phyloP scores from a whole-genome alignment of 306 rosid species.

The Dryas drummondii region DNA sequence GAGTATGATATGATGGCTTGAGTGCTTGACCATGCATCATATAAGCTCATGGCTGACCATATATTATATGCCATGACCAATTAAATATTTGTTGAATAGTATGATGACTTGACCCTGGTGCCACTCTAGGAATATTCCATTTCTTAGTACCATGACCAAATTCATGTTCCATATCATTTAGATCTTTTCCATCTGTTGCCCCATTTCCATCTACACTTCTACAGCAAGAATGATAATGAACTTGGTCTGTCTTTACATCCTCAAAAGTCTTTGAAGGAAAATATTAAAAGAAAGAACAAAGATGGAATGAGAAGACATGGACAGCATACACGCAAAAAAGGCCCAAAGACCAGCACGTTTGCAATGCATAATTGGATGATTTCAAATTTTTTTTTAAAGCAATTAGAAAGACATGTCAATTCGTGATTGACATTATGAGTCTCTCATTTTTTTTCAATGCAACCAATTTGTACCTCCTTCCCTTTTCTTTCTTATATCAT shows the following conservation, averaged over 20 bases:
- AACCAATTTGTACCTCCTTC: not conserved
- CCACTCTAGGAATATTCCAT: too few species aligned
- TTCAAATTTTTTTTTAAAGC: too few species aligned
- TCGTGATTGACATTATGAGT: not conserved
- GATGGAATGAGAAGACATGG: conserved; percentile 5
- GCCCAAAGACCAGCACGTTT: conserved; percentile 13
- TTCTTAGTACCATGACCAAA: too few species aligned
- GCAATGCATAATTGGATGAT: not conserved
- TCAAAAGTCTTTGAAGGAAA: not conserved
- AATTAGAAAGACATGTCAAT: not conserved
- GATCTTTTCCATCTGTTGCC: too few species aligned
- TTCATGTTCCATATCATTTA: too few species aligned
- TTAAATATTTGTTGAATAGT: too few species aligned
- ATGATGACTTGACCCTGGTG: too few species aligned
- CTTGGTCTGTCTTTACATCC: conserved; percentile 8
- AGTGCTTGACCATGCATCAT: too few species aligned
- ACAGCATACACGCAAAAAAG: not conserved
- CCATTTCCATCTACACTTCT: not conserved
- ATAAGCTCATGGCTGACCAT: too few species aligned
- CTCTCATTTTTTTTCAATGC: not conserved
- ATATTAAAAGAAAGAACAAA: not conserved
- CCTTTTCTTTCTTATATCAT: not conserved
- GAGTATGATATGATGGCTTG: too few species aligned
- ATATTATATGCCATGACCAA: too few species aligned
- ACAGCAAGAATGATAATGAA: not conserved